phyloP scores from a whole-genome alignment of 768 basidiomycete species.

The Coprinopsis marcescibilis region DNA sequence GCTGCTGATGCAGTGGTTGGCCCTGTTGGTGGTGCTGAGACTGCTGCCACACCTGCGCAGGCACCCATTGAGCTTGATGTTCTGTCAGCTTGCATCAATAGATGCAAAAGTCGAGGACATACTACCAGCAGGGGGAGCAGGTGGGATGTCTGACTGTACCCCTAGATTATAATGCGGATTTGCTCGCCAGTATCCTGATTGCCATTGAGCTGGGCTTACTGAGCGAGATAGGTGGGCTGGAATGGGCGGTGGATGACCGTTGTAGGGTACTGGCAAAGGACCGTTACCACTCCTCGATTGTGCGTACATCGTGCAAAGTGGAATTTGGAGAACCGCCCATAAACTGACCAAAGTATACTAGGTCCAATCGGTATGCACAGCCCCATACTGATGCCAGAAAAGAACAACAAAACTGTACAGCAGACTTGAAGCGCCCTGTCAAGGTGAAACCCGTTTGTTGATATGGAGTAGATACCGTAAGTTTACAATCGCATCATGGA shows the following conservation, averaged over 20 bases:
- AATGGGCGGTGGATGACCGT: slow-evolving; percentile 40
- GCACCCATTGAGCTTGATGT: slow-evolving; percentile 28
- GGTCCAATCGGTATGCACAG: too few species aligned
- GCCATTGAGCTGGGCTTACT: slow-evolving; percentile 47
- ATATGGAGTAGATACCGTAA: too few species aligned
- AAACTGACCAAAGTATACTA: too few species aligned
- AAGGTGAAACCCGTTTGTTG: too few species aligned
- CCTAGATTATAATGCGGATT: slow-evolving; percentile 36
- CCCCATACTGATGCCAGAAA: too few species aligned
- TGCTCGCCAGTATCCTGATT: slow-evolving; percentile 45
- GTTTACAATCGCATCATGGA: too few species aligned
- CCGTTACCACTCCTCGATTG: neutral
- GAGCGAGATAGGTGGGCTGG: slow-evolving; percentile 37
- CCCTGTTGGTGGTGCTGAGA: too few species aligned
- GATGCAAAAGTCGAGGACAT: too few species aligned
- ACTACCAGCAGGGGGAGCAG: neutral
- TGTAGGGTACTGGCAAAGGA: neutral
- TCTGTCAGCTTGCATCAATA: slow-evolving; percentile 8
- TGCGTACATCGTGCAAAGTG: neutral
- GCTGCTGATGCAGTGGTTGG: slow-evolving; percentile 18
- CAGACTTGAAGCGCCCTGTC: too few species aligned
- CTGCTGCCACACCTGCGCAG: slow-evolving; percentile 33
- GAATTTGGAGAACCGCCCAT: too few species aligned
- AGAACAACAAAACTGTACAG: too few species aligned
- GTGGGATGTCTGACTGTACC: neutral